phyloP scores from a whole-genome alignment of 208 protist genomes.

The Trypanosoma theileri region DNA sequence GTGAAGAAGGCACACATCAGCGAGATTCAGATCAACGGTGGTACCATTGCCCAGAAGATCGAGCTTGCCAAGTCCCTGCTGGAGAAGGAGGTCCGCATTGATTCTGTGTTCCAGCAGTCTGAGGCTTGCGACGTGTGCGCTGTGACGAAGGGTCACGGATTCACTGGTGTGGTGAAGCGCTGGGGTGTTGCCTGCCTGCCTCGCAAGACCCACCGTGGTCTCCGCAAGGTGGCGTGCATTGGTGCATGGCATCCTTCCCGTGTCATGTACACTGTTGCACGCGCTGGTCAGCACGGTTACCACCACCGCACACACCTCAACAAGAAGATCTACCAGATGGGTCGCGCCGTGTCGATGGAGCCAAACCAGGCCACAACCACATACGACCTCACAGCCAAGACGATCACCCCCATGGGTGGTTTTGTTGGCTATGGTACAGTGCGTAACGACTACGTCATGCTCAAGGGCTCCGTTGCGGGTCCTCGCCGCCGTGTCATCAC shows the following conservation, averaged over 20 bases:
- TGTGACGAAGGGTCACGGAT: constrained; percentile 98
- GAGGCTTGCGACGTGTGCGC: constrained; percentile 97
- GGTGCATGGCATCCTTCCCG: constrained; percentile 99
- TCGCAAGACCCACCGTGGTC: constrained; percentile 99
- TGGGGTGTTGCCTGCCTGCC: constrained; percentile 97
- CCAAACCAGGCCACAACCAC: constrained; percentile 93
- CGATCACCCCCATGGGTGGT: constrained; percentile 99
- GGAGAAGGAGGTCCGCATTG: constrained; percentile 96
- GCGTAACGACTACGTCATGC: constrained; percentile 97
- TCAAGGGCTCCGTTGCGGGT: constrained; percentile 96
- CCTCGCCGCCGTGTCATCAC: constrained; percentile 97
- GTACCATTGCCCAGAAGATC: constrained; percentile 96
- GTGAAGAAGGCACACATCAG: constrained; percentile 99
- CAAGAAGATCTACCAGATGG: constrained; percentile 99
- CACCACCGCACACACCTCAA: constrained; percentile 99
- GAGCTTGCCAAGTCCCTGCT: constrained; percentile 93
- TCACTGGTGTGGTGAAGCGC: constrained; percentile 97
- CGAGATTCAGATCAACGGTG: constrained; percentile 99
- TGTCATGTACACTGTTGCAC: constrained; percentile 97
- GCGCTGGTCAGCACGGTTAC: constrained; percentile 99
- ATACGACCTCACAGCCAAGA: constrained; percentile 98
- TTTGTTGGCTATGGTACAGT: constrained; percentile 99
- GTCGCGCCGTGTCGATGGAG: constrained; percentile 76
- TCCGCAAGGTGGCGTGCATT: constrained; percentile 99
- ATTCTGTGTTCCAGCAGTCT: constrained; percentile 94